Evolutionary conservation across 805 yeast species (phyloP), one percentile per base, ranked within the genome.

Genomic region (Wickerhamomyces silvicola): DNA sequence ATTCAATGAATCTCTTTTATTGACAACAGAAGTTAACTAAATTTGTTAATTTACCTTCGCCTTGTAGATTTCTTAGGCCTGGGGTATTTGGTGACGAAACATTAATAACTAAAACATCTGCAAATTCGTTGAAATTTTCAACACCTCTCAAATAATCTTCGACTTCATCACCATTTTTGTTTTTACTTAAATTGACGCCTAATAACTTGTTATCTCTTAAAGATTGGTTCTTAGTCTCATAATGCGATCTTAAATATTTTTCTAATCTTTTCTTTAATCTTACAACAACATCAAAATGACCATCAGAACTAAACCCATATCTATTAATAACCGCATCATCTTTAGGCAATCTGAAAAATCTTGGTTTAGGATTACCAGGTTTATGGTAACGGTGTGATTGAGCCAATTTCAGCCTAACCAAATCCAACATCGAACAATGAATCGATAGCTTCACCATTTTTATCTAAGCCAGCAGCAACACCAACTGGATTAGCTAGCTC

Each of bases 41-140:
- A 22, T 67, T 67, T 7, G 85, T 74, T 38, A 90, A 69, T 54
- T 81, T 83, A 35, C 66, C 67, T 45, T 84, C 94, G 35, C 64
- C 73, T 62, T 90, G 97, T 45, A 90, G 69, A 46, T 78, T 84
- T 50, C 97, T 74, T 45, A 90, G 69, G 2, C 97, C 97, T 5
- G 97, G 97, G 1, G 97, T 90, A 54, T 90, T 90, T 32, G 97
- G 97, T 30, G 94, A 82, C 1, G 96, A 86, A 10, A 90, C 95
- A 50, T 90, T 90, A 42, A 90, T 74, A 13, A 90, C 90, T 39
- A 90, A 64, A 7, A 84, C 87, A 59, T 90, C 97, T 5, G 97
- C 95, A 46, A 67, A 76, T 10, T 78, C 75, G 10, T 94, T 95
- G 44, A 90, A 75, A 33, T 78, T 68, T 37, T 75, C 75, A 17